Evolutionary conservation across 2,329 filamentous ascomycete genomes (phyloP).

Genomic region (Trichoderma afroharzianum): DNA sequence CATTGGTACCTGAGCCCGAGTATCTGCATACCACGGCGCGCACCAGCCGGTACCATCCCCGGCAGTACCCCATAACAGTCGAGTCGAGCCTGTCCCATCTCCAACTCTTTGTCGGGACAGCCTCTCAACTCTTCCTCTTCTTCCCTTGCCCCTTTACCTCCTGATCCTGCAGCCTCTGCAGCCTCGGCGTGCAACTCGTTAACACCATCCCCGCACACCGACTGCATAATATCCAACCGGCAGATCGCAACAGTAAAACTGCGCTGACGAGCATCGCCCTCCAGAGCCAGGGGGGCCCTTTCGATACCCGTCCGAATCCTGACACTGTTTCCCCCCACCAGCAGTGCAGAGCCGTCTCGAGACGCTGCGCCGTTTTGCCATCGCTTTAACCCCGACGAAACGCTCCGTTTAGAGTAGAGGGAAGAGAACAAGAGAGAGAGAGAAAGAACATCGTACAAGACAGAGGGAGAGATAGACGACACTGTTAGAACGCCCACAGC

Average conservation of each 20-base stretch:
- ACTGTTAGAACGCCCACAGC: background rate
- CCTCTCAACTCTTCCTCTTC: background rate
- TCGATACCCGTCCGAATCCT: constrained; percentile 6
- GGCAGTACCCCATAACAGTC: background rate
- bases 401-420: background rate
- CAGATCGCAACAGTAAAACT: constrained; percentile 1
- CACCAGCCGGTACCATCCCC: background rate
- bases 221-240: constrained; percentile 10
- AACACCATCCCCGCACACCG: constrained; percentile 14
- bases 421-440: background rate
- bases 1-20: background rate
- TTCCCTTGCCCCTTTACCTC: constrained; percentile 6
- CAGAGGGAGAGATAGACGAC: background rate
- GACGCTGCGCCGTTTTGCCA: background rate
- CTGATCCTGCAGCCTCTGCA: constrained; percentile 14
- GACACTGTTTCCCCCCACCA: background rate
- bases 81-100: background rate
- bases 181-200: constrained; percentile 12
- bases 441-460: background rate
- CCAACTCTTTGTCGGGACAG: background rate
- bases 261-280: constrained; percentile 1
- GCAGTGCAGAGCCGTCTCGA: background rate
- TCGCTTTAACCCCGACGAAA: background rate
- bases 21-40: background rate
- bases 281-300: background rate